Evolutionary conservation across 1,284 basidiomycete genomes (phyloP).

Genomic region (Dichomitus squalens): DNA sequence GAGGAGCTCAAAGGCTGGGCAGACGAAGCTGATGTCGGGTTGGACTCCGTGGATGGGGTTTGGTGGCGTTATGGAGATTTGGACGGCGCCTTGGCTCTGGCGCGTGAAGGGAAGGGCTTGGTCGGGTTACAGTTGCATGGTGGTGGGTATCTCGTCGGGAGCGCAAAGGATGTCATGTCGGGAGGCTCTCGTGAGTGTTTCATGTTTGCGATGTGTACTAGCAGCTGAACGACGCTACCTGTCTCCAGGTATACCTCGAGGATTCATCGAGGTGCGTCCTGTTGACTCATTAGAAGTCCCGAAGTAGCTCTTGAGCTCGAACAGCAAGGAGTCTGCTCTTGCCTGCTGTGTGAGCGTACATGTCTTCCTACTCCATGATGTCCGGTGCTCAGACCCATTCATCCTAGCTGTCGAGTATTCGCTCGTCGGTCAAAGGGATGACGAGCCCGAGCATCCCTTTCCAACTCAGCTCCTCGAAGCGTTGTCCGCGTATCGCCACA

Average conservation of each 20-base stretch:
- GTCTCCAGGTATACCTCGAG: slow-evolving; percentile 17
- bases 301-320: neutral
- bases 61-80: slow-evolving; percentile 11
- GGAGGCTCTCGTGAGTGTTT: slow-evolving; percentile 18
- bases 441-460: slow-evolving; percentile 2
- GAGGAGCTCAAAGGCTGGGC: slow-evolving; percentile 14
- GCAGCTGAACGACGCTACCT: neutral
- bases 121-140: slow-evolving; percentile 21
- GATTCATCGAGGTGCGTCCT: slow-evolving; percentile 13
- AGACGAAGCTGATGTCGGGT: neutral
- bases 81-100: neutral
- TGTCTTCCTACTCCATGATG: neutral
- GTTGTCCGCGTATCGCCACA: slow-evolving; percentile 15
- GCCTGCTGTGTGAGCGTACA: slow-evolving; percentile 12
- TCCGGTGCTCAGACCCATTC: too few relatives aligned
- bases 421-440: neutral
- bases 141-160: slow-evolving; percentile 18
- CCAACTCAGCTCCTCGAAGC: slow-evolving; percentile 21
- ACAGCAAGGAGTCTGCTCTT: slow-evolving; percentile 16
- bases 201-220: neutral
- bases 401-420: slow-evolving; percentile 22
- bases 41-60: slow-evolving; percentile 11
- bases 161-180: slow-evolving; percentile 16
- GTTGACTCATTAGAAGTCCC: too few relatives aligned
- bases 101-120: neutral